Conservation (phyloP, 805 yeast genomes). For the Metschnikowia dekortorum region DNA sequence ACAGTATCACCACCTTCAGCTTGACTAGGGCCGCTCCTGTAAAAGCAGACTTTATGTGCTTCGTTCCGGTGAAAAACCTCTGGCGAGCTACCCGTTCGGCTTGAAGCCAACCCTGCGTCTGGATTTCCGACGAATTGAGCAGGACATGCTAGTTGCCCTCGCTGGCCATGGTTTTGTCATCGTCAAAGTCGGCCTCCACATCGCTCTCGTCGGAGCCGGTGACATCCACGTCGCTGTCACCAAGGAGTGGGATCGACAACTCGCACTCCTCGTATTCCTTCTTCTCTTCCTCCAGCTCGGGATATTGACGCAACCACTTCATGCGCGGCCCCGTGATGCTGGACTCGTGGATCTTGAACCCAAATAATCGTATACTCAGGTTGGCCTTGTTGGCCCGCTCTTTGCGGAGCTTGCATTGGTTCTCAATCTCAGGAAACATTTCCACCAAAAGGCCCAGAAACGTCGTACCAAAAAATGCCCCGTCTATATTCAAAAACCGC, state of each 20-base stretch:
- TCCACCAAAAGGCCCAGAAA: conserved; percentile 91
- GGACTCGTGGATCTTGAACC: conserved; percentile 73
- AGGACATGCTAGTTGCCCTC: conserved; percentile 18
- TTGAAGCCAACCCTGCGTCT: not conserved
- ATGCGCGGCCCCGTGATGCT: conserved; percentile 88
- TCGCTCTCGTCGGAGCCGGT: conserved; percentile 24
- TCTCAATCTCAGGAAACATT: conserved; percentile 86
- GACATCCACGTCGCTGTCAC: conserved; percentile 22
- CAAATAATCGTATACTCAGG: conserved; percentile 76
- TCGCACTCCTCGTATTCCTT: conserved; percentile 64
- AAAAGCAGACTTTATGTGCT: not conserved
- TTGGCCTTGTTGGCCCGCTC: conserved; percentile 45
- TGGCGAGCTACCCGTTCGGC: not conserved
- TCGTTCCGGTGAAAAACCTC: not conserved
- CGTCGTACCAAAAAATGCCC: conserved; percentile 95
- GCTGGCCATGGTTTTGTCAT: conserved; percentile 43
- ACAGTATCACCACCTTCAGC: no score
- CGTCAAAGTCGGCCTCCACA: conserved; percentile 25
- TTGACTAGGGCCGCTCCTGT: not conserved
- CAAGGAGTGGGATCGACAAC: conserved; percentile 45
- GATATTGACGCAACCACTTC: conserved; percentile 87
- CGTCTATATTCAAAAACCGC: conserved; percentile 86
- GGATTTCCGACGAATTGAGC: not conserved
- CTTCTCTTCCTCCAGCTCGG: conserved; percentile 56
- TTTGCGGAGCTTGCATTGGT: conserved; percentile 58